Evolutionary conservation across 1,284 basidiomycete species (phyloP), one percentile per base, ranked within the genome.

Genomic region (Phylloboletellus chloephorus): DNA sequence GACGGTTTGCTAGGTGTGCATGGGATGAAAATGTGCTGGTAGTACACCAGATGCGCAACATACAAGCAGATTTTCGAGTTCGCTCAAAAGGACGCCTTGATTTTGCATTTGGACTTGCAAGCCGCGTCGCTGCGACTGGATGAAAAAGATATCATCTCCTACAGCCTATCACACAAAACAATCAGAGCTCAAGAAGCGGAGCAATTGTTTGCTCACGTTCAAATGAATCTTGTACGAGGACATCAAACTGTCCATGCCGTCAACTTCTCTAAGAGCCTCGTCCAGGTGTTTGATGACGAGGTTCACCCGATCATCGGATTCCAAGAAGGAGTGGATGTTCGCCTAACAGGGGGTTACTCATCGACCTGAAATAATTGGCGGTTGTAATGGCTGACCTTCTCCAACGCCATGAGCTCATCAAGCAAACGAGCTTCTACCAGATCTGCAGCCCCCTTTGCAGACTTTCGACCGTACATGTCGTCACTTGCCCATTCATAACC

Each of bases 21-120:
- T 20, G 32, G 16, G 48, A 15, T 48, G 34, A 34, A 19, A 20
- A 42, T 37, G 12, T 21, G 47, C 31, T 15, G 11, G n/a, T 31
- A 6, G 7, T 7, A 39, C 17, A 4, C 11, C 7, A 33, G 19
- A 22, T n/a, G 39, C 28, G 21, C 21, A 7, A 57, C 78, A 42
- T 51, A 88, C 89, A 54, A 97, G 67, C 17, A 96, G 69, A 53
- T 89, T 87, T 58, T 92, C 83, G 6, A 97, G 67, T 63, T 92
- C 93, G 26, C 68, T 72, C 22, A 96, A 63, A 6, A 97, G 72
- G 2, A 82, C 79, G 28, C 85, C 78, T 62, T 98, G 95, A 56
- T 98, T 99, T 57, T 95, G 92, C 8, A 85, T 98, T 57, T 98
- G 95, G 2, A 98, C 93, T 66, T 99, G 96, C 24, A 98, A 68